Evolutionary conservation across 371 early-diverging fungal species (phyloP).

Genomic region (Massospora cicadina): DNA sequence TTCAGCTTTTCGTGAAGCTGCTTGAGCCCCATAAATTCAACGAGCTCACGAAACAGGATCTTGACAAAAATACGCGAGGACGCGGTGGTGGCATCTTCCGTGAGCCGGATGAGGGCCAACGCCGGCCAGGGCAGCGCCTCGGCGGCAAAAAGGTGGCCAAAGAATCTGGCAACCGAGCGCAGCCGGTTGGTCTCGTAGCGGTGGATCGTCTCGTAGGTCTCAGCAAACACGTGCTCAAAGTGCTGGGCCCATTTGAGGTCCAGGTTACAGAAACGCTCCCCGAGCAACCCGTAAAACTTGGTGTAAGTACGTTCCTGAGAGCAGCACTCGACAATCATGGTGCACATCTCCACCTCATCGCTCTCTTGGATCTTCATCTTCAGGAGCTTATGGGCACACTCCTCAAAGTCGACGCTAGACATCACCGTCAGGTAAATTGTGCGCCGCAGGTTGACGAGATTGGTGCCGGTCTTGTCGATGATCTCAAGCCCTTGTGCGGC

Average conservation of each 20-base stretch:
- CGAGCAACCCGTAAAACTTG: slow-evolving; percentile 81
- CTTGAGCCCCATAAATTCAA: slow-evolving; percentile 66
- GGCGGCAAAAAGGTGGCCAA: slow-evolving; percentile 73
- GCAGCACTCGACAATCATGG: slow-evolving; percentile 95
- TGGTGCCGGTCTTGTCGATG: slow-evolving; percentile 77
- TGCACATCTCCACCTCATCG: slow-evolving; percentile 76
- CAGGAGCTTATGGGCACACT: slow-evolving; percentile 88
- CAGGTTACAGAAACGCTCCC: slow-evolving; percentile 84
- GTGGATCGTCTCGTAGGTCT: slow-evolving; percentile 78
- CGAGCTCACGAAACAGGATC: slow-evolving; percentile 79
- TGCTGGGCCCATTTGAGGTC: slow-evolving; percentile 59
- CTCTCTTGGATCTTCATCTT: slow-evolving; percentile 62
- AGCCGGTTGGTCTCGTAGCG: slow-evolving; percentile 85
- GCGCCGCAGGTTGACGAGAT: slow-evolving; percentile 72
- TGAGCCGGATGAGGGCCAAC: slow-evolving; percentile 55
- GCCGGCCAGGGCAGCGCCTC: slow-evolving; percentile 79
- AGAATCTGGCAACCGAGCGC: slow-evolving; percentile 81
- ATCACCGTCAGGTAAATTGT: slow-evolving; percentile 90
- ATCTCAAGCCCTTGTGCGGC: slow-evolving; percentile 27
- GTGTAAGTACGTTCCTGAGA: slow-evolving; percentile 89
- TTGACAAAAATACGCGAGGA: slow-evolving; percentile 95
- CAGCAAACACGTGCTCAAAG: slow-evolving; percentile 59
- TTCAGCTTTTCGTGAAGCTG: slow-evolving; percentile 56
- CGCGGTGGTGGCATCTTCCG: slow-evolving; percentile 84
- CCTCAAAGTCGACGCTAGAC: slow-evolving; percentile 90